These are phyloP conservation scores for Naganishia albida DNA, from an alignment of 1,284 basidiomycete genomes.

Conservation along the genomic window DNA sequence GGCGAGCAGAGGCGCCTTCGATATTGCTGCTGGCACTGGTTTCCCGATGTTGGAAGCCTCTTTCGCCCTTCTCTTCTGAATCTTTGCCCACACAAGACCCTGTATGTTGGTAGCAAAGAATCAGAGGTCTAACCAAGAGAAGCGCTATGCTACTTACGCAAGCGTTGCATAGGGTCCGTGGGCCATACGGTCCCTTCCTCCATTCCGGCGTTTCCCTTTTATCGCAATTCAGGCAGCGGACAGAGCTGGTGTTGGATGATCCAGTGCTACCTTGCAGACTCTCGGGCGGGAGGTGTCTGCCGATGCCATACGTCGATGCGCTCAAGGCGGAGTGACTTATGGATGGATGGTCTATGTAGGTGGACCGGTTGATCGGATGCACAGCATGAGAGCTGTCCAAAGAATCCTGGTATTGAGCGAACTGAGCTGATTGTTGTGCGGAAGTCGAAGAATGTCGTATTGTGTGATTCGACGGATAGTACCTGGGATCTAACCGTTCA, in stretches of 20 bases:
- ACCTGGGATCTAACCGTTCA: no score
- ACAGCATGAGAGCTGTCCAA: no score
- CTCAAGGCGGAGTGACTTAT: no score
- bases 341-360: no score
- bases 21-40: neutral
- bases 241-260: slow-evolving; percentile 15
- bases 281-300: neutral
- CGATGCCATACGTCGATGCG: no score
- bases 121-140: neutral
- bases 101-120: neutral
- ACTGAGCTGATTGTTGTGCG: neutral
- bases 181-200: slow-evolving; percentile 53
- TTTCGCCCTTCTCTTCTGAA: slow-evolving; percentile 19
- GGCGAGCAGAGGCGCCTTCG: neutral
- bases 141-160: slow-evolving; percentile 45
- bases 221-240: slow-evolving; percentile 50
- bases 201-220: slow-evolving; percentile 55
- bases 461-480: no score
- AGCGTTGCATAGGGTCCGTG: slow-evolving; percentile 53
- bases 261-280: no score
- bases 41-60: slow-evolving; percentile 8
- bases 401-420: no score
- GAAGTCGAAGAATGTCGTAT: no score
- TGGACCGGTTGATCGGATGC: no score
- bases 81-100: slow-evolving; percentile 26